These are phyloP conservation scores for Amanita fuliginea DNA, from an alignment of 768 basidiomycete genomes.

Conservation along the genomic window DNA sequence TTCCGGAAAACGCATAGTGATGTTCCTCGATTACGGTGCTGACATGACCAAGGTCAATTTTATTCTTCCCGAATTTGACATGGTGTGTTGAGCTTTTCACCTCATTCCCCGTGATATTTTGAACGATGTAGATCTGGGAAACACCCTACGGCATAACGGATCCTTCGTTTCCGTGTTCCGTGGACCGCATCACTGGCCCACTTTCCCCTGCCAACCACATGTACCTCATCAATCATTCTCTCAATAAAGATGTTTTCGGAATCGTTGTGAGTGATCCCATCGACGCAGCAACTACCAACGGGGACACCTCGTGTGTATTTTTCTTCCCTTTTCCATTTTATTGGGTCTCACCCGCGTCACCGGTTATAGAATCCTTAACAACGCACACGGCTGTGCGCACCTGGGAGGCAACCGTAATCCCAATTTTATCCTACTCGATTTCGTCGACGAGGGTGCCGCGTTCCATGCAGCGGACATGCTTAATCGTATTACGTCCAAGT, in stretches of 20 bases:
- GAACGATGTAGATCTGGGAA: slow-evolving; percentile 43
- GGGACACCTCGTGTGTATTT: slow-evolving; percentile 24
- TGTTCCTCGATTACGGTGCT: slow-evolving; percentile 49
- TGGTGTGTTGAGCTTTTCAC: slow-evolving; percentile 21
- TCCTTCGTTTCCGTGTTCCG: slow-evolving; percentile 38
- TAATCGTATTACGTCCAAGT: slow-evolving; percentile 30
- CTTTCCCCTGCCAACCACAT: slow-evolving; percentile 38
- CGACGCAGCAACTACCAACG: slow-evolving; percentile 27
- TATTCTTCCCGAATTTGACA: slow-evolving; percentile 46
- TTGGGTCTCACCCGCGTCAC: too few relatives aligned
- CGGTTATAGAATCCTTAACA: slow-evolving; percentile 22
- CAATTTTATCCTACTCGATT: slow-evolving; percentile 45
- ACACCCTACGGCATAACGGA: slow-evolving; percentile 42
- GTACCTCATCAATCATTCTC: slow-evolving; percentile 49
- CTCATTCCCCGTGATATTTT: not conserved
- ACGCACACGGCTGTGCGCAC: slow-evolving; percentile 32
- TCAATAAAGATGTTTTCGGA: slow-evolving; percentile 34
- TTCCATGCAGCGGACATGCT: slow-evolving; percentile 30
- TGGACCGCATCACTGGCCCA: slow-evolving; percentile 41
- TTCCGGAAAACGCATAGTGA: slow-evolving; percentile 44
- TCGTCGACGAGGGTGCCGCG: slow-evolving; percentile 34
- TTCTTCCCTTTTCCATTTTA: not conserved
- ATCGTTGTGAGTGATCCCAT: slow-evolving; percentile 28
- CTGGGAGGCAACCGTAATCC: slow-evolving; percentile 36
- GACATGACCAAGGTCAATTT: slow-evolving; percentile 31